These are phyloP conservation scores for Trichoderma sp. DNA, from an alignment of 2,329 filamentous ascomycete species.

Conservation along the genomic window DNA sequence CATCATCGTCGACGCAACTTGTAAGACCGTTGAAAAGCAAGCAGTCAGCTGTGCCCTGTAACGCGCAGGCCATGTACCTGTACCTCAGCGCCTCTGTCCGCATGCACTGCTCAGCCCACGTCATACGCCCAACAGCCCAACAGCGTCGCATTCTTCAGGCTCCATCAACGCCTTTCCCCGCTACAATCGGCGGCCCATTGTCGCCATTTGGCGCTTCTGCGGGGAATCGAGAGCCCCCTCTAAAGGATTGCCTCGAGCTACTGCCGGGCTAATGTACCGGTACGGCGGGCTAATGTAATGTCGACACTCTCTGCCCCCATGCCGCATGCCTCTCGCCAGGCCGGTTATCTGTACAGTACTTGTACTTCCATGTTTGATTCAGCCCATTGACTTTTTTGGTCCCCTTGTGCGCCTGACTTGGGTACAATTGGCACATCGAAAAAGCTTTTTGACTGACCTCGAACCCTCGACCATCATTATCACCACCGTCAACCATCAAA, in stretches of 20 bases:
- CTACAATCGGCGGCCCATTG: background rate
- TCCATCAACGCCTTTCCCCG: background rate
- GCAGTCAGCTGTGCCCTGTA: background rate
- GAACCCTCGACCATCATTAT: background rate
- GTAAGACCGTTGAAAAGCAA: background rate
- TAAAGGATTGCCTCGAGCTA: slow-evolving; percentile 13
- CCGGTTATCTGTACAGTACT: background rate
- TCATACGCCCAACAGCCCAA: slow-evolving; percentile 1
- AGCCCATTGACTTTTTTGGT: background rate
- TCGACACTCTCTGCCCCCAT: background rate
- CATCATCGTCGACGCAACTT: background rate
- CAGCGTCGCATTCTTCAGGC: background rate
- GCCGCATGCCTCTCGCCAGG: background rate
- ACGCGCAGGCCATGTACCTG: background rate
- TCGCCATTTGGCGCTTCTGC: background rate
- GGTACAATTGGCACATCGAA: background rate
- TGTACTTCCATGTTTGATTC: background rate
- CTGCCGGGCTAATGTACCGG: slow-evolving; percentile 5
- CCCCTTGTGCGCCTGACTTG: background rate
- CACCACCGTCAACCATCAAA: background rate
- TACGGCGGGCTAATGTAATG: background rate
- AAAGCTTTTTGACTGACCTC: background rate
- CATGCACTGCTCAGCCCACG: slow-evolving; percentile 8
- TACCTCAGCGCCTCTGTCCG: background rate
- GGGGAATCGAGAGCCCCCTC: background rate